Conservation (phyloP, 1,284 basidiomycete species). For the Rhizopogon parksii region DNA sequence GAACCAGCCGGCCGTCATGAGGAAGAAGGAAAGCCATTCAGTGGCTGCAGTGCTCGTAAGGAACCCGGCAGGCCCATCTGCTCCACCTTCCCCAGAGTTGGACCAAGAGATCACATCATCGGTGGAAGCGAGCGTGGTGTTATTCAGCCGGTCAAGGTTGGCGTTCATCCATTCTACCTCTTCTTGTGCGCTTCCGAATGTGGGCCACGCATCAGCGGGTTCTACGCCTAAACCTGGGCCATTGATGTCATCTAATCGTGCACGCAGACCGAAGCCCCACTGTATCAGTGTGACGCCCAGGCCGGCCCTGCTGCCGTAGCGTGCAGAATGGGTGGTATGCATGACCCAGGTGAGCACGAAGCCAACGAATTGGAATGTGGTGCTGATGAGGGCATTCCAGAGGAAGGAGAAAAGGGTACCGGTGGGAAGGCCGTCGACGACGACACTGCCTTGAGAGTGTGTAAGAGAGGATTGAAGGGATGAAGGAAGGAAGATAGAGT, state of each 20-base stretch:
- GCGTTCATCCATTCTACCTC: slow-evolving; percentile 40
- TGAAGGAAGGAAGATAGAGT: slow-evolving; percentile 82
- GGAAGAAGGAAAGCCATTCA: slow-evolving; percentile 89
- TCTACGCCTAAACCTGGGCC: slow-evolving; percentile 24
- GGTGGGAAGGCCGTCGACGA: slow-evolving; percentile 72
- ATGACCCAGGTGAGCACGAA: slow-evolving; percentile 93
- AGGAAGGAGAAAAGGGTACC: slow-evolving; percentile 81
- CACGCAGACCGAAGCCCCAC: slow-evolving; percentile 84
- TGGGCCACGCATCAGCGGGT: slow-evolving; percentile 21
- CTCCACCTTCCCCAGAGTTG: slow-evolving; percentile 15
- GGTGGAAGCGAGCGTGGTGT: slow-evolving; percentile 10
- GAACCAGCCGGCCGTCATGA: slow-evolving; percentile 95
- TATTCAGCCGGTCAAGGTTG: slow-evolving; percentile 10
- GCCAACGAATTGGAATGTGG: slow-evolving; percentile 96
- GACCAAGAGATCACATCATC: slow-evolving; percentile 14
- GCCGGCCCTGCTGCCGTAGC: slow-evolving; percentile 90
- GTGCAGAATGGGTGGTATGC: slow-evolving; percentile 92
- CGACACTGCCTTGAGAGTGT: slow-evolving; percentile 53
- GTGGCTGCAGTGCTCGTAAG: slow-evolving; percentile 51
- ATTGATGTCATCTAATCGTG: slow-evolving; percentile 27
- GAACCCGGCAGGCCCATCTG: slow-evolving; percentile 35
- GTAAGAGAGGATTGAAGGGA: slow-evolving; percentile 33
- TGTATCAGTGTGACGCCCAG: slow-evolving; percentile 94
- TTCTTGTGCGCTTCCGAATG: slow-evolving; percentile 40
- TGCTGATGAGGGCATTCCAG: slow-evolving; percentile 90